Conservation (phyloP, 2,329 filamentous ascomycete genomes). For the Calonectria montana region DNA sequence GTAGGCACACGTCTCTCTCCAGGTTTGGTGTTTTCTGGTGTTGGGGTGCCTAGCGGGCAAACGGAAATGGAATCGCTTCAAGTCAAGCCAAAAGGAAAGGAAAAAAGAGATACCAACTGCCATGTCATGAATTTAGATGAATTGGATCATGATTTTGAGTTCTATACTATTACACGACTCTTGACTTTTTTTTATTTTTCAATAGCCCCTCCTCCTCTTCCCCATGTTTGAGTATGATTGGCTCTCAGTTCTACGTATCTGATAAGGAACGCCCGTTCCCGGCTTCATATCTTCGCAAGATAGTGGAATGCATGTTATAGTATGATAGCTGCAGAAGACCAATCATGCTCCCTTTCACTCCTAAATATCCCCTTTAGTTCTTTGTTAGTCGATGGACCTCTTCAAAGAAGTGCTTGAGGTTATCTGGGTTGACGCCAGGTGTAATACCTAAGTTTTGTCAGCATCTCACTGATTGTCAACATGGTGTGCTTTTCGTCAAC, state of each 20-base stretch:
- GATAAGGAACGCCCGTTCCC: constrained; percentile 9
- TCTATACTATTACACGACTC: constrained; percentile 35
- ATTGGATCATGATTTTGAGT: constrained; percentile 28
- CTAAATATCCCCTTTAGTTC: constrained; percentile 37
- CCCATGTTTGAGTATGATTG: not conserved
- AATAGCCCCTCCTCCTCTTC: constrained; percentile 21
- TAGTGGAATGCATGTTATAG: not conserved
- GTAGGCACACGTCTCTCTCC: constrained; percentile 23
- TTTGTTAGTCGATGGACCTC: constrained; percentile 83
- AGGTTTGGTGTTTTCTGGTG: constrained; percentile 40
- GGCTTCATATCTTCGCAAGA: constrained; percentile 9
- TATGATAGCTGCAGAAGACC: not conserved
- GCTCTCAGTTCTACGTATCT: constrained; percentile 10
- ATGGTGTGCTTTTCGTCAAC: constrained; percentile 42
- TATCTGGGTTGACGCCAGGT: constrained; percentile 92
- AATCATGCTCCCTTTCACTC: not conserved
- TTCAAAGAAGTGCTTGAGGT: constrained; percentile 92
- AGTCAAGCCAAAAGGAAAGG: constrained; percentile 16
- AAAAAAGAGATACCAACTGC: constrained; percentile 37
- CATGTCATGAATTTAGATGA: constrained; percentile 23
- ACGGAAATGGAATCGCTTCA: constrained; percentile 21
- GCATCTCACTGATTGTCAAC: not conserved
- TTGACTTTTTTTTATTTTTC: constrained; percentile 23
- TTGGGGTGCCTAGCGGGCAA: constrained; percentile 30
- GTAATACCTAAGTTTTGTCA: constrained; percentile 76